These are phyloP conservation scores for Daldinia caldariorum DNA, from an alignment of 495 filamentous ascomycete species.

Conservation along the genomic window DNA sequence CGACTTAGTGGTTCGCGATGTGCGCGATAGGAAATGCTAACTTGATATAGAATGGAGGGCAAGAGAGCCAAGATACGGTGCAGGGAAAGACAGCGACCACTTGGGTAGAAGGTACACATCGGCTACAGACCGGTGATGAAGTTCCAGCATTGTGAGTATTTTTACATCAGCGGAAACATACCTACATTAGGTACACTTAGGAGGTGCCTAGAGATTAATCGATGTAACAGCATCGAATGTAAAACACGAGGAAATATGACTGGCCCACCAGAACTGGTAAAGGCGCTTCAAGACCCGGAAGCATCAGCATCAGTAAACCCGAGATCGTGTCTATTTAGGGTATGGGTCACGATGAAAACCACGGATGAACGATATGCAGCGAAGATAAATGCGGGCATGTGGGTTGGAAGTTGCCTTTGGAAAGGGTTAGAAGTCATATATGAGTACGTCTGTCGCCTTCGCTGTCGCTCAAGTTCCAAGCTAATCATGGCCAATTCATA, in stretches of 20 bases:
- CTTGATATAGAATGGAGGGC: slow-evolving; percentile 61
- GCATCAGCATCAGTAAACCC: slow-evolving; percentile 64
- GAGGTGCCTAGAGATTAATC: slow-evolving; percentile 5
- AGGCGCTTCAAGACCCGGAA: slow-evolving; percentile 64
- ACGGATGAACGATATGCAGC: slow-evolving; percentile 67
- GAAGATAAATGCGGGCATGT: slow-evolving; percentile 69
- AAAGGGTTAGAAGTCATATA: slow-evolving; percentile 62
- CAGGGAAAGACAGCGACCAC: slow-evolving; percentile 65
- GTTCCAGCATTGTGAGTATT: slow-evolving; percentile 59
- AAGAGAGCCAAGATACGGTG: slow-evolving; percentile 53
- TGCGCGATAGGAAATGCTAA: slow-evolving; percentile 1
- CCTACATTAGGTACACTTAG: too few species aligned
- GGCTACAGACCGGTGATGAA: slow-evolving; percentile 68
- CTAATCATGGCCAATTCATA: slow-evolving; percentile 18
- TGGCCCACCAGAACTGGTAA: slow-evolving; percentile 66
- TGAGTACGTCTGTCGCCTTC: slow-evolving; percentile 40
- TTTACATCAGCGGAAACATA: background rate
- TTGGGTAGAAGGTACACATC: slow-evolving; percentile 63
- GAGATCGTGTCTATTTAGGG: slow-evolving; percentile 65
- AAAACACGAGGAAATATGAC: slow-evolving; percentile 67
- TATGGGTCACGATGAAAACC: slow-evolving; percentile 69
- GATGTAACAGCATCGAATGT: slow-evolving; percentile 58
- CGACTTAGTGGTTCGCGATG: background rate
- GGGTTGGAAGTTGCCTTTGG: slow-evolving; percentile 68
- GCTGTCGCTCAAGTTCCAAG: background rate